Evolutionary conservation across 164 flowering plant species (phyloP).

Genomic region (Cinnamomum micranthum): DNA sequence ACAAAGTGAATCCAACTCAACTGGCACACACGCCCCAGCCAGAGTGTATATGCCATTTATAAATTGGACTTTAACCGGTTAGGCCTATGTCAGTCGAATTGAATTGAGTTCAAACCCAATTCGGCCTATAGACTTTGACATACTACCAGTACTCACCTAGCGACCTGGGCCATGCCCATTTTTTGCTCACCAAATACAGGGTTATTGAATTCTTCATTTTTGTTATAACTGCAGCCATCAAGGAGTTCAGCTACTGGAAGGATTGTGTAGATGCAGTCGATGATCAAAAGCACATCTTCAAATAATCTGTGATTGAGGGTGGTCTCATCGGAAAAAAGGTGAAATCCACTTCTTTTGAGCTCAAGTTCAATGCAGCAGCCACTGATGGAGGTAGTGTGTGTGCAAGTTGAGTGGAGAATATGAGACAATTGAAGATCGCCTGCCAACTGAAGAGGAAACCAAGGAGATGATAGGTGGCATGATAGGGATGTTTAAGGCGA

Average conservation of each 20-base stretch:
- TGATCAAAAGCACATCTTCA: neutral
- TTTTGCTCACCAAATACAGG: no score
- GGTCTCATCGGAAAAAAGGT: slow-evolving; percentile 5
- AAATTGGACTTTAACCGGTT: no score
- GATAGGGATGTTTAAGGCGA: slow-evolving; percentile 5
- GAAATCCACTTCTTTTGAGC: neutral
- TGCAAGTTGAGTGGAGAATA: neutral
- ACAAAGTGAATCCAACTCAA: no score
- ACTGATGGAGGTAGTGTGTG: neutral
- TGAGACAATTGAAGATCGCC: neutral
- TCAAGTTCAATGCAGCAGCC: neutral
- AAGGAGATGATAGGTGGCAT: slow-evolving; percentile 5
- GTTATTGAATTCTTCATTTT: no score
- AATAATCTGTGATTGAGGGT: slow-evolving; percentile 6
- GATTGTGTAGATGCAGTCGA: slow-evolving; percentile 2
- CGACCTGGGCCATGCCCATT: no score
- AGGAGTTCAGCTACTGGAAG: slow-evolving; percentile 4
- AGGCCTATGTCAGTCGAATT: no score
- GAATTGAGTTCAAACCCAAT: no score
- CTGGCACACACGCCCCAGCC: no score
- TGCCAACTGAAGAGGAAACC: neutral
- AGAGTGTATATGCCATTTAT: no score
- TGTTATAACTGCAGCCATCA: neutral
- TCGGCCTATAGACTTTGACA: no score
- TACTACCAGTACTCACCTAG: no score